phyloP scores from a whole-genome alignment of 768 basidiomycete species.

The Tulasnella sp. region DNA sequence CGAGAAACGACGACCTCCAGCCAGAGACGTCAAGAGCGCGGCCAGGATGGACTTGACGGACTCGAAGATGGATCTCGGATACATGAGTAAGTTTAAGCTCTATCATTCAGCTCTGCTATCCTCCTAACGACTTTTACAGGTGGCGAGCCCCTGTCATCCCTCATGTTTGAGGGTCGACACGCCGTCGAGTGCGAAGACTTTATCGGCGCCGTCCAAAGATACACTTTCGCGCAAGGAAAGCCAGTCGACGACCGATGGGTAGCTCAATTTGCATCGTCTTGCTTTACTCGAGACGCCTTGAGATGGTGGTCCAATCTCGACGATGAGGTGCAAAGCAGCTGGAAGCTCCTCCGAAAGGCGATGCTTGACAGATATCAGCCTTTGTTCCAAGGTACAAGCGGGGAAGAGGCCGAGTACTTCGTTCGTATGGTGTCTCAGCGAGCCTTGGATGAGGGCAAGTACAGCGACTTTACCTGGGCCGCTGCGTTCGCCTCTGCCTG shows the following conservation, averaged over 20 bases:
- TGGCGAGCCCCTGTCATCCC: not conserved
- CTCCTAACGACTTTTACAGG: not conserved
- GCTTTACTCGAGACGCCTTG: not conserved
- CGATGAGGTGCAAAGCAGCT: not conserved
- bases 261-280: not conserved
- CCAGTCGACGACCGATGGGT: not conserved
- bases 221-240: slow-evolving; percentile 3
- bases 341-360: not conserved
- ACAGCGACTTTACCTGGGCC: not conserved
- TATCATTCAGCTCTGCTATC: not conserved
- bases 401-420: not conserved
- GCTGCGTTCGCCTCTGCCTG: not conserved
- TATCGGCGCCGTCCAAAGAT: not conserved
- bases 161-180: not conserved
- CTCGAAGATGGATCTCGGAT: not conserved
- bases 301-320: not conserved
- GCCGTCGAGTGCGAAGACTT: not conserved
- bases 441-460: not conserved
- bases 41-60: not conserved
- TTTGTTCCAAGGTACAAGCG: not conserved
- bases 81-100: not conserved
- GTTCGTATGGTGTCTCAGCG: not conserved
- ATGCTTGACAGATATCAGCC: not conserved
- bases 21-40: not conserved
- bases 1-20: not conserved